Evolutionary conservation across 192 early-diverging fungal species (phyloP).

Genomic region (Oehlia diaphana): DNA sequence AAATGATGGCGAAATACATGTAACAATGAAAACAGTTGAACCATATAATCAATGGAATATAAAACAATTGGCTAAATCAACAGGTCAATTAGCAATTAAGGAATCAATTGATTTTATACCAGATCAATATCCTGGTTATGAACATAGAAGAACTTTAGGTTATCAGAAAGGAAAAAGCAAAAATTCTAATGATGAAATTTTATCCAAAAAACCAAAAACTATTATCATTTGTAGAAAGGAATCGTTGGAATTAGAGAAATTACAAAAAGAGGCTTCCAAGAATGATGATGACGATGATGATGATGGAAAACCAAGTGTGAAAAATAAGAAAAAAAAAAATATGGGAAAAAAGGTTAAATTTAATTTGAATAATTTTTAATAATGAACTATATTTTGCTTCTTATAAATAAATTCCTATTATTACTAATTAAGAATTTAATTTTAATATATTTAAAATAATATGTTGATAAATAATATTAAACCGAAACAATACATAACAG

Average conservation of each 20-base stretch:
- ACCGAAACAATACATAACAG: too few relatives aligned
- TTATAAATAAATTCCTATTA: too few relatives aligned
- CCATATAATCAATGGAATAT: slow-evolving; percentile 93
- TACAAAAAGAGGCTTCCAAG: not conserved
- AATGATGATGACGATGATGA: slow-evolving; percentile 1
- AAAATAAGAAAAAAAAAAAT: not conserved
- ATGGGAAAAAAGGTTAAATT: not conserved
- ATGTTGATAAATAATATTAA: too few relatives aligned
- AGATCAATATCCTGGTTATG: slow-evolving; percentile 77
- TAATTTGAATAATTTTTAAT: too few relatives aligned
- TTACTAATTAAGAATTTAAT: too few relatives aligned
- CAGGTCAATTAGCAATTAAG: slow-evolving; percentile 55
- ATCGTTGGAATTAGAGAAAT: not conserved
- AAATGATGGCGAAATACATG: slow-evolving; percentile 66
- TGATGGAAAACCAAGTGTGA: not conserved
- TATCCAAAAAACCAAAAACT: slow-evolving; percentile 61
- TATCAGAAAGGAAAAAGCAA: slow-evolving; percentile 80
- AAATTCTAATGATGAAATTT: slow-evolving; percentile 78
- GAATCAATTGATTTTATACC: slow-evolving; percentile 66
- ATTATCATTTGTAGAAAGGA: slow-evolving; percentile 59
- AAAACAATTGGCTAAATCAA: slow-evolving; percentile 67
- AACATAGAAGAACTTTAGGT: slow-evolving; percentile 94
- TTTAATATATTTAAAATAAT: too few relatives aligned
- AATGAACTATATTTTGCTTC: too few relatives aligned
- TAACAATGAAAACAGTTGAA: slow-evolving; percentile 80